A percentile compares a stretch with the other conserved stretches of the same genome.
phyloP scores from a whole-genome alignment of 2,329 filamentous ascomycete species.

The Aureobasidium sp. region DNA sequence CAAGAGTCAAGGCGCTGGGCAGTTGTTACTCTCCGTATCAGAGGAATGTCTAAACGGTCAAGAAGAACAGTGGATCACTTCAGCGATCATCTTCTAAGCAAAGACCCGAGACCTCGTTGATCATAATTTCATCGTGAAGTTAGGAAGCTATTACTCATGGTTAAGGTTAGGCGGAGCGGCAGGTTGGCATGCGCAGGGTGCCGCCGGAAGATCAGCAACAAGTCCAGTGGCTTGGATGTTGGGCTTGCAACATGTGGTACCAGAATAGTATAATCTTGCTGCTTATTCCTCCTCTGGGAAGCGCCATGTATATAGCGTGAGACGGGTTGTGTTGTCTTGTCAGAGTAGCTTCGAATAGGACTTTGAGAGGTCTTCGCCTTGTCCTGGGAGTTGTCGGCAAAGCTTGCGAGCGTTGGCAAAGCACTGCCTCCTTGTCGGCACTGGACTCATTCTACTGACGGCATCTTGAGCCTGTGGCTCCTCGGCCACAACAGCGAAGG shows the following conservation, averaged over 20 bases:
- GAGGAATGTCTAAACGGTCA: constrained; percentile 2
- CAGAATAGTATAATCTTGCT: constrained; percentile 4
- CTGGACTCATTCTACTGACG: neutral
- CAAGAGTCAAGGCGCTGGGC: constrained; percentile 4
- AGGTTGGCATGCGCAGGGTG: neutral
- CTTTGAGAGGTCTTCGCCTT: neutral
- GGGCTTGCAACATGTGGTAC: constrained; percentile 1
- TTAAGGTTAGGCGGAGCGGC: constrained; percentile 5
- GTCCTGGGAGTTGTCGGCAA: neutral
- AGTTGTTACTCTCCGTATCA: neutral
- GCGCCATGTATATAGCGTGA: neutral
- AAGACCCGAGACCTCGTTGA: neutral
- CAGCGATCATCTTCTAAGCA: constrained; percentile 1
- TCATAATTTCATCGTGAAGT: neutral
- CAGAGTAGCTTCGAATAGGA: neutral
- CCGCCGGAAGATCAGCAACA: constrained; percentile 1
- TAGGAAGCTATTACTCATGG: neutral
- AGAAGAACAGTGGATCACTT: neutral
- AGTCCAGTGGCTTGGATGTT: constrained; percentile 7
- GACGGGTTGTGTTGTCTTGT: neutral
- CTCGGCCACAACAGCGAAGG: neutral
- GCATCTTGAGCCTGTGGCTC: neutral
- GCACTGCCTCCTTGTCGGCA: neutral
- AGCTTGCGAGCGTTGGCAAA: neutral
- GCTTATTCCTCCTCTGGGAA: constrained; percentile 2